These are phyloP conservation scores for Ogataea parapolymorpha DNA, from an alignment of 805 yeast genomes.

Conservation along the genomic window DNA sequence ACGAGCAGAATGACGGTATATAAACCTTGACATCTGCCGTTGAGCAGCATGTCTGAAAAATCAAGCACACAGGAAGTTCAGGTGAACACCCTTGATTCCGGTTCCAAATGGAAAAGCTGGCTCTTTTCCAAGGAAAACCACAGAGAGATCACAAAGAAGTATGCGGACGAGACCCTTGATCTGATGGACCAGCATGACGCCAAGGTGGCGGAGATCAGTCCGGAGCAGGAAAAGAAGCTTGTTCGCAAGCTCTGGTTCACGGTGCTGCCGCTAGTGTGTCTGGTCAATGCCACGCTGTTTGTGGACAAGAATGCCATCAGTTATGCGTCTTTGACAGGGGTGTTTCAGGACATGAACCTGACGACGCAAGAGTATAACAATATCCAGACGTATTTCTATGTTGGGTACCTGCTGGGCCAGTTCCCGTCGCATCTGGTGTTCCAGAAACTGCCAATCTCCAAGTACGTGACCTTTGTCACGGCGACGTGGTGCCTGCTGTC, in stretches of 20 bases:
- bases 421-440: slow-evolving; percentile 41
- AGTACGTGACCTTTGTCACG: slow-evolving; percentile 5
- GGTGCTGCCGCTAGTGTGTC: slow-evolving; percentile 34
- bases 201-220: slow-evolving; percentile 37
- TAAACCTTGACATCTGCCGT: neutral
- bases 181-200: slow-evolving; percentile 17
- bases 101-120: neutral
- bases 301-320: slow-evolving; percentile 52
- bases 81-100: neutral
- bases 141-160: slow-evolving; percentile 6
- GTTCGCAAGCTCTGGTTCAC: slow-evolving; percentile 38
- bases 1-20: neutral
- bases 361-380: slow-evolving; percentile 42
- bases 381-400: slow-evolving; percentile 44
- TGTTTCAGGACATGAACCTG: slow-evolving; percentile 44
- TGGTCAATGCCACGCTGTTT: slow-evolving; percentile 42
- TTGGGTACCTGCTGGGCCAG: slow-evolving; percentile 46
- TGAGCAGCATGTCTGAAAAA: neutral
- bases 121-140: slow-evolving; percentile 1
- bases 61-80: neutral
- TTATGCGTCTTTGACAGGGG: slow-evolving; percentile 45
- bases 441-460: slow-evolving; percentile 34
- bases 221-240: slow-evolving; percentile 39
- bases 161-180: slow-evolving; percentile 25
- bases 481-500: slow-evolving; percentile 8